phyloP scores from a whole-genome alignment of 352 stramenopile species.

The Pythium scleroteichum region DNA sequence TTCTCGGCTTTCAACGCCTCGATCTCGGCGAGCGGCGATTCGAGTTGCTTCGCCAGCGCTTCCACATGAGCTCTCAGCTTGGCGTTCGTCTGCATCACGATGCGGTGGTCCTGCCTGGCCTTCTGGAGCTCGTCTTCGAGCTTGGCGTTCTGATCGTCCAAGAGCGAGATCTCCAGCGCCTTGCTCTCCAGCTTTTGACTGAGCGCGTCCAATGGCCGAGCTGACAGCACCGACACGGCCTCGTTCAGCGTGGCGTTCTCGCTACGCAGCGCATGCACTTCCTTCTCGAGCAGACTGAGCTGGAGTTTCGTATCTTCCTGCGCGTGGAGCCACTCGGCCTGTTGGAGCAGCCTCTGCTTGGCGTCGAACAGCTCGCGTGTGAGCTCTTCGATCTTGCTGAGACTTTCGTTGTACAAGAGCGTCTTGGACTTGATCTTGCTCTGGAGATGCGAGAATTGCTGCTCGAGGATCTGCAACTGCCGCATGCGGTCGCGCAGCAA shows the following conservation, averaged over 20 bases:
- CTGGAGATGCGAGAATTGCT: slow-evolving; percentile 49
- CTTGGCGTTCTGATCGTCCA: slow-evolving; percentile 41
- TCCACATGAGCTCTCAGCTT: slow-evolving; percentile 27
- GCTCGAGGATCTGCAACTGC: slow-evolving; percentile 55
- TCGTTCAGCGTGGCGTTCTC: slow-evolving; percentile 61
- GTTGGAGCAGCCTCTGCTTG: slow-evolving; percentile 41
- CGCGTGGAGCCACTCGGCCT: slow-evolving; percentile 37
- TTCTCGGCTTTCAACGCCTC: slow-evolving; percentile 24
- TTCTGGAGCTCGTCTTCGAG: slow-evolving; percentile 26
- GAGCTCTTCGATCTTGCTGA: slow-evolving; percentile 39
- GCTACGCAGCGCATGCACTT: slow-evolving; percentile 51
- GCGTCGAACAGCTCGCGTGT: slow-evolving; percentile 43
- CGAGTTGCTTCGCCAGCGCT: slow-evolving; percentile 21
- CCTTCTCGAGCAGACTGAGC: slow-evolving; percentile 40
- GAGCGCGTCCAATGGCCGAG: slow-evolving; percentile 51
- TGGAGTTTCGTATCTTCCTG: slow-evolving; percentile 36
- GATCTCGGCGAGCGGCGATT: slow-evolving; percentile 14
- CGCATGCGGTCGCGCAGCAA: slow-evolving; percentile 37
- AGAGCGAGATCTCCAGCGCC: slow-evolving; percentile 43
- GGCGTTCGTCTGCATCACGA: slow-evolving; percentile 26
- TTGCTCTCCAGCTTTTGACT: slow-evolving; percentile 45
- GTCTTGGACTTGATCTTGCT: slow-evolving; percentile 38
- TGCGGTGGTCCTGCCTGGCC: slow-evolving; percentile 27
- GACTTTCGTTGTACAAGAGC: slow-evolving; percentile 42
- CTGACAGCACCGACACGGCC: slow-evolving; percentile 43